Conservation (phyloP, 2,329 filamentous ascomycete genomes). For the Paecilomyces fulvus region DNA sequence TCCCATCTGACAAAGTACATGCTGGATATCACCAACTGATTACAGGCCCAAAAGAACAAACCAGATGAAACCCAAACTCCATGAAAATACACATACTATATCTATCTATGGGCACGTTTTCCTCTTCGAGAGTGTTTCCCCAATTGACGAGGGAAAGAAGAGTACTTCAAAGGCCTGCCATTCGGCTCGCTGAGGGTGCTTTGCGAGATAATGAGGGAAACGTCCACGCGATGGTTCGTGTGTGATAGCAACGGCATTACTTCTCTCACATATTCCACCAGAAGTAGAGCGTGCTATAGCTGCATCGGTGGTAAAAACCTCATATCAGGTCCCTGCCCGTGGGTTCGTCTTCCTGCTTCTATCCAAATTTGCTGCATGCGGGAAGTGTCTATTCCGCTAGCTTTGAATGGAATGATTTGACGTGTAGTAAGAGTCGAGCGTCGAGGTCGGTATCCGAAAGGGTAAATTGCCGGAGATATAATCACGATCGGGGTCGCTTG, state of each 20-base stretch:
- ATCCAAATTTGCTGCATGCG: background rate
- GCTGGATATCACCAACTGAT: background rate
- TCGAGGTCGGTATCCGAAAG: background rate
- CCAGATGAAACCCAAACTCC: background rate
- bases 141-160: conserved; percentile 2
- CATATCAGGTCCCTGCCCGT: conserved; percentile 1
- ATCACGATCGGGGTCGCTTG: background rate
- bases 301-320: conserved; percentile 4
- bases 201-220: conserved; percentile 3
- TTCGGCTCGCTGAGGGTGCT: background rate
- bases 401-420: background rate
- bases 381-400: background rate
- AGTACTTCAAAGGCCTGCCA: conserved; percentile 1
- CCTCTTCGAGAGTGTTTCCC: background rate
- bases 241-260: background rate
- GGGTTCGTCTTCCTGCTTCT: background rate
- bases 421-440: background rate
- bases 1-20: background rate
- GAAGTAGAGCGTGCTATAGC: background rate
- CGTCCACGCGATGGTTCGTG: background rate
- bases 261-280: background rate
- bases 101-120: background rate
- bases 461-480: background rate
- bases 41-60: background rate
- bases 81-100: background rate